phyloP scores from a whole-genome alignment of 1,284 basidiomycete species.

The Malassezia obtusa region DNA sequence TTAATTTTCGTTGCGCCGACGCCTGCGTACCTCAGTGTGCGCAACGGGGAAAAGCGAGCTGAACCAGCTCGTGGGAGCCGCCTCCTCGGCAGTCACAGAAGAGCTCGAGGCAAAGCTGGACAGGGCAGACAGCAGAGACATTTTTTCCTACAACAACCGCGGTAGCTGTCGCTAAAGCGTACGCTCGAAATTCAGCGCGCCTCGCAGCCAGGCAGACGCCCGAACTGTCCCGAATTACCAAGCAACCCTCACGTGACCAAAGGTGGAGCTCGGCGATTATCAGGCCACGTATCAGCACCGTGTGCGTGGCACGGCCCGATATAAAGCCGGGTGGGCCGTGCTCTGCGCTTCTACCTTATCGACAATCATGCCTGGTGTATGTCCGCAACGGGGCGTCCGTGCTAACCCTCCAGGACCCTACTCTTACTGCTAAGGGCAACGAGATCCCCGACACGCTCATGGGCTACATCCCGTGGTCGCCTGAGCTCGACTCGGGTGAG shows the following conservation, averaged over 20 bases:
- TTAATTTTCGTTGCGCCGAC: background rate
- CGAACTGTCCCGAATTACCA: slow-evolving; percentile 21
- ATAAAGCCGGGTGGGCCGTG: background rate
- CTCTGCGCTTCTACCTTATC: background rate
- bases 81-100: background rate
- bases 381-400: background rate
- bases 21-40: slow-evolving; percentile 24
- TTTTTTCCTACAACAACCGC: slow-evolving; percentile 1
- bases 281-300: background rate
- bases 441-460: slow-evolving; percentile 59
- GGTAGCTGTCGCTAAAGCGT: slow-evolving; percentile 7
- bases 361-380: slow-evolving; percentile 1
- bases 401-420: background rate
- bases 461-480: slow-evolving; percentile 58
- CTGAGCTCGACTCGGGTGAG: slow-evolving; percentile 57
- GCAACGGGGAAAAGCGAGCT: slow-evolving; percentile 28
- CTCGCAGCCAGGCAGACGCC: background rate
- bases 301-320: background rate
- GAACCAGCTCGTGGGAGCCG: slow-evolving; percentile 22
- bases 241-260: slow-evolving; percentile 9
- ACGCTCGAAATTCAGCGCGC: background rate
- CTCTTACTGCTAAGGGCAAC: slow-evolving; percentile 47
- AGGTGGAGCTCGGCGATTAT: background rate
- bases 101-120: slow-evolving; percentile 7
- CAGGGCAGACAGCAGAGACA: slow-evolving; percentile 15